Percentiles rank a stretch among this genome's conserved stretches.
These are phyloP conservation scores for Colletotrichum orbiculare DNA, from an alignment of 2,329 filamentous ascomycete genomes.

Conservation along the genomic window DNA sequence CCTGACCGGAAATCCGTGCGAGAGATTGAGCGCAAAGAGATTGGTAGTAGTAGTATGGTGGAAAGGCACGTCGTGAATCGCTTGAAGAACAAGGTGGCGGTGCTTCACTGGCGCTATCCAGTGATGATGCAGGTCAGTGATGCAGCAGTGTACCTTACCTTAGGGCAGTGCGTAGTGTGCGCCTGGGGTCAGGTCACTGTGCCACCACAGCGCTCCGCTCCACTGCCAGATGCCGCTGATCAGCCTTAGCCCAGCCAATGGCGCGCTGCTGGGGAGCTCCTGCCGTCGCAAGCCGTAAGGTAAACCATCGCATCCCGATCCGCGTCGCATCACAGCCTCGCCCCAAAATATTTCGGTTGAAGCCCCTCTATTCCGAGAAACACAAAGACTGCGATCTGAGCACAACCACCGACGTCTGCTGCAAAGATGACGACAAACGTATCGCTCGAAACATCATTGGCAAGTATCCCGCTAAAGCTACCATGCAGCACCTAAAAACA, in stretches of 20 bases:
- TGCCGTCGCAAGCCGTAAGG: constrained; percentile 8
- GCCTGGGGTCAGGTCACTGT: neutral
- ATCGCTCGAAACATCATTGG: constrained; percentile 87
- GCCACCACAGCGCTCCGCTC: neutral
- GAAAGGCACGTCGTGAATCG: too few species aligned
- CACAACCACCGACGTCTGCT: neutral
- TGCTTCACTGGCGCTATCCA: neutral
- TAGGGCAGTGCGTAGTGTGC: neutral
- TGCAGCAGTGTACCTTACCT: constrained; percentile 1
- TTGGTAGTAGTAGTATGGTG: neutral
- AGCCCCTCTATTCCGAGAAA: constrained; percentile 12
- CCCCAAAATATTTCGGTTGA: constrained; percentile 8
- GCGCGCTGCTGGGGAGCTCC: constrained; percentile 28
- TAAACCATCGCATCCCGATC: neutral
- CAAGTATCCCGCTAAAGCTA: constrained; percentile 48
- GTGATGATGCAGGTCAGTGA: constrained; percentile 3
- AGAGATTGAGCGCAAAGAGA: constrained; percentile 14
- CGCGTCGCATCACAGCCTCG: constrained; percentile 25
- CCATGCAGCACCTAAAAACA: neutral
- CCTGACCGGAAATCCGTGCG: constrained; percentile 5
- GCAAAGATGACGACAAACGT: constrained; percentile 79
- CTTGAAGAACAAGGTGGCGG: too few species aligned
- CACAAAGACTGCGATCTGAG: neutral
- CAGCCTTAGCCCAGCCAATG: constrained; percentile 17
- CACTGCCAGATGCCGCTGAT: constrained; percentile 15